Percentiles rank a stretch among this genome's conserved stretches.
These are phyloP conservation scores for Penicillium thymicola DNA, from an alignment of 2,329 filamentous ascomycete species.

Conservation along the genomic window DNA sequence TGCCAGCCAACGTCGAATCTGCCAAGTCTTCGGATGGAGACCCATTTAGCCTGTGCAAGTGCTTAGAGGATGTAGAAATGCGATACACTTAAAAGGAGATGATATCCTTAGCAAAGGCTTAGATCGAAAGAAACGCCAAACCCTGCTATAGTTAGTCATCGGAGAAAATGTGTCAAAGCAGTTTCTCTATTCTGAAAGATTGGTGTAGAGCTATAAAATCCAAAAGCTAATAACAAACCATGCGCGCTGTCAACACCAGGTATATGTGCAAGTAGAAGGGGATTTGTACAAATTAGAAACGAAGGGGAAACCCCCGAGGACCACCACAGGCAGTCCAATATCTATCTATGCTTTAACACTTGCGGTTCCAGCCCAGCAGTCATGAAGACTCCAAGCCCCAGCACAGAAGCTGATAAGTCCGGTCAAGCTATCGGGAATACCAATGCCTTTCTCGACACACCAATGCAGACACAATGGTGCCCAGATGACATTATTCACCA, in stretches of 20 bases:
- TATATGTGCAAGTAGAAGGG: constrained; percentile 8
- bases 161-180: neutral
- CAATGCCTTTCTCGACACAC: constrained; percentile 65
- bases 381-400: constrained; percentile 44
- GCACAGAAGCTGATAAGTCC: constrained; percentile 57
- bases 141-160: neutral
- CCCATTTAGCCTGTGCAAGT: no score
- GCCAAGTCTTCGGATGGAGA: neutral
- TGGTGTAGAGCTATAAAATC: constrained; percentile 9
- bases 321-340: neutral
- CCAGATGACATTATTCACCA: constrained; percentile 71
- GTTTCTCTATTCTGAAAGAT: neutral
- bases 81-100: neutral
- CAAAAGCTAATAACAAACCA: neutral
- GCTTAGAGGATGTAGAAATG: neutral
- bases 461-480: constrained; percentile 81
- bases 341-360: constrained; percentile 28
- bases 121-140: neutral
- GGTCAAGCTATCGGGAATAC: constrained; percentile 56
- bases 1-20: neutral
- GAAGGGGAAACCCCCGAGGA: neutral
- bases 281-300: constrained; percentile 5
- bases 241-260: constrained; percentile 1
- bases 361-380: constrained; percentile 46
- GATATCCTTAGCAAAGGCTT: neutral